phyloP scores from a whole-genome alignment of 257 asterid species.

The Primulina tabacum region DNA sequence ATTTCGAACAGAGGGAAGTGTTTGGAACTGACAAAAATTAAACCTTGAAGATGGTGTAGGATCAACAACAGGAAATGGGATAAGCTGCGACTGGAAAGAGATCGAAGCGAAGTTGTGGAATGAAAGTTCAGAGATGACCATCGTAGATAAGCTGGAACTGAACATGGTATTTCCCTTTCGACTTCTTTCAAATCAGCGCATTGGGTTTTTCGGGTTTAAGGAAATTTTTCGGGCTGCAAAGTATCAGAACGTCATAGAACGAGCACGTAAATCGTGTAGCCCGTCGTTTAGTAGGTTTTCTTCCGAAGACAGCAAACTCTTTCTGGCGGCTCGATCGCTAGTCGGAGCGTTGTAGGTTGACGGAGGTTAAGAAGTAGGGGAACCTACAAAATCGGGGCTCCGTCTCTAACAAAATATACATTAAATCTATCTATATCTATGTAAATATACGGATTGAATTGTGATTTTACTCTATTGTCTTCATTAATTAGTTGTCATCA shows the following conservation, averaged over 20 bases:
- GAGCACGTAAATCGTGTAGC: not conserved
- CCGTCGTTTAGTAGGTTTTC: not conserved
- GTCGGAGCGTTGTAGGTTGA: not conserved
- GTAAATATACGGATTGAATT: too few relatives aligned
- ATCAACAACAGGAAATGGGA: slow-evolving; percentile 22
- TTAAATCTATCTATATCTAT: too few relatives aligned
- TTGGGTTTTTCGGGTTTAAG: not conserved
- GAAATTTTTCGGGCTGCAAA: too few relatives aligned
- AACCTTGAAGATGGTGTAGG: slow-evolving; percentile 22
- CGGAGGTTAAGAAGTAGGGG: not conserved
- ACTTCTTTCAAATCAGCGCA: slow-evolving; percentile 1
- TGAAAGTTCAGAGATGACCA: slow-evolving; percentile 13
- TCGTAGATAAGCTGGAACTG: slow-evolving; percentile 22
- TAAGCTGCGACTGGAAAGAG: slow-evolving; percentile 39
- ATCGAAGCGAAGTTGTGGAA: slow-evolving; percentile 18
- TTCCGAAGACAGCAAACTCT: not conserved
- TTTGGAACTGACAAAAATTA: not conserved
- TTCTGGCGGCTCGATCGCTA: not conserved
- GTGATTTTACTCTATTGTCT: too few relatives aligned
- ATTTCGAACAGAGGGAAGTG: slow-evolving; percentile 30
- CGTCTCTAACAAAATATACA: too few relatives aligned
- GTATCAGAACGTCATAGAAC: not conserved
- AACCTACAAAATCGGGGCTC: not conserved
- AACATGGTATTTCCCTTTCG: slow-evolving; percentile 19
- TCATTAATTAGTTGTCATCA: too few relatives aligned